phyloP scores from a whole-genome alignment of 148 eudicot genomes.

The Suaeda aralocaspica region DNA sequence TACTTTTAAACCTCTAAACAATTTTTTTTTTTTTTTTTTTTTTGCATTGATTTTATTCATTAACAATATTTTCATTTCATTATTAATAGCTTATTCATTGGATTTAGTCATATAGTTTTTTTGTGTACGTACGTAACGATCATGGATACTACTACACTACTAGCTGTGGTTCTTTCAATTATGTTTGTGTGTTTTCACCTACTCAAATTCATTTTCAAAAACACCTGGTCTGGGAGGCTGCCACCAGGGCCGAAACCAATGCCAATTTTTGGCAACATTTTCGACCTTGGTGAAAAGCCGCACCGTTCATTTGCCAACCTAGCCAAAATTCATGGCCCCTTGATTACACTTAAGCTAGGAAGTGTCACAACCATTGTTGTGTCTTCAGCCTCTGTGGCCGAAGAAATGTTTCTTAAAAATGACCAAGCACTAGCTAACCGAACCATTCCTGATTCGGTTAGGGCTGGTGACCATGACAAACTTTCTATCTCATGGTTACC shows the following conservation, averaged over 20 bases:
- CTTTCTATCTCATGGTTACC: background rate
- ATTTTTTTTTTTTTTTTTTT: too few relatives aligned
- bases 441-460: background rate
- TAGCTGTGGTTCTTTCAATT: background rate
- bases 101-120: too few relatives aligned
- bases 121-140: too few relatives aligned
- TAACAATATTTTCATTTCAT: too few relatives aligned
- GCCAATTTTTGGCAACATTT: background rate
- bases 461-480: background rate
- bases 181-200: background rate
- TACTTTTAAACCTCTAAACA: too few relatives aligned
- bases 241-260: background rate
- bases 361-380: background rate
- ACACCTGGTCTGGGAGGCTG: background rate
- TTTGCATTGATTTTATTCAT: too few relatives aligned
- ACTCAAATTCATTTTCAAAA: background rate
- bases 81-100: too few relatives aligned
- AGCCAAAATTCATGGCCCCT: background rate
- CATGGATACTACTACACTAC: slow-evolving; percentile 2
- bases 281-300: background rate
- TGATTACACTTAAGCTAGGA: background rate
- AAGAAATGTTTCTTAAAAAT: slow-evolving; percentile 2
- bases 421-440: background rate
- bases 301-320: background rate
- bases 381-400: background rate